These are phyloP conservation scores for Xylaria hypoxylon DNA, from an alignment of 2,329 filamentous ascomycete species.

Conservation along the genomic window DNA sequence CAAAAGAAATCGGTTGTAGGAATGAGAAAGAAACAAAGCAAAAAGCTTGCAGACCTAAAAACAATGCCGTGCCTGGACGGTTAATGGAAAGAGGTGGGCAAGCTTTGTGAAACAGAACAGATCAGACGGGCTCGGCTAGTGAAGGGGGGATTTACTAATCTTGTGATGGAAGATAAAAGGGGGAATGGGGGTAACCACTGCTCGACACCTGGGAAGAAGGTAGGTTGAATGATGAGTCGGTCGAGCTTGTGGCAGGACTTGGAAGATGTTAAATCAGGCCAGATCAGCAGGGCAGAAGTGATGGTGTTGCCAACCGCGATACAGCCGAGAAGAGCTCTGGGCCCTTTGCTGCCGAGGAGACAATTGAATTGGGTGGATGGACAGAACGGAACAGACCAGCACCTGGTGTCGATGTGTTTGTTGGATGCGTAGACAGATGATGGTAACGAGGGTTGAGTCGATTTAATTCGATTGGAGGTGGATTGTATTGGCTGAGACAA, in stretches of 20 bases:
- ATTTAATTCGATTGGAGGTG: background rate
- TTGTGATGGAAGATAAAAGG: conserved; percentile 34
- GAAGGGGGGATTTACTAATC: conserved; percentile 41
- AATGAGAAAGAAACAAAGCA: conserved; percentile 22
- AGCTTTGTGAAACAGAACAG: conserved; percentile 33
- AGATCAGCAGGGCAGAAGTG: conserved; percentile 40
- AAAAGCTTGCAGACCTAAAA: conserved; percentile 15
- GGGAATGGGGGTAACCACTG: conserved; percentile 31
- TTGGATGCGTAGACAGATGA: background rate
- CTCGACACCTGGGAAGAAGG: conserved; percentile 15
- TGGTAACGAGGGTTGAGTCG: background rate
- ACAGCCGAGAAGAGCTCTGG: conserved; percentile 36
- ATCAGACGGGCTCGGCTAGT: conserved; percentile 36
- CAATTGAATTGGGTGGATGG: conserved; percentile 4
- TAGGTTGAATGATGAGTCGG: conserved; percentile 11
- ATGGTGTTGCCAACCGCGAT: conserved; percentile 35
- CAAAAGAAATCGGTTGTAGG: conserved; percentile 3
- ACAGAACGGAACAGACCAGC: conserved; percentile 5
- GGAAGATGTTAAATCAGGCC: conserved; percentile 36
- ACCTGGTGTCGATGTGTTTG: conserved; percentile 9
- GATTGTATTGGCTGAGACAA: conserved; percentile 1
- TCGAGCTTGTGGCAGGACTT: conserved; percentile 27
- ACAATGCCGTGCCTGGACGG: conserved; percentile 27
- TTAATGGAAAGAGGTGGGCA: conserved; percentile 22
- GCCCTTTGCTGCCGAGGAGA: conserved; percentile 32